These are phyloP conservation scores for Daldinia caldariorum DNA, from an alignment of 495 filamentous ascomycete genomes.

Conservation along the genomic window DNA sequence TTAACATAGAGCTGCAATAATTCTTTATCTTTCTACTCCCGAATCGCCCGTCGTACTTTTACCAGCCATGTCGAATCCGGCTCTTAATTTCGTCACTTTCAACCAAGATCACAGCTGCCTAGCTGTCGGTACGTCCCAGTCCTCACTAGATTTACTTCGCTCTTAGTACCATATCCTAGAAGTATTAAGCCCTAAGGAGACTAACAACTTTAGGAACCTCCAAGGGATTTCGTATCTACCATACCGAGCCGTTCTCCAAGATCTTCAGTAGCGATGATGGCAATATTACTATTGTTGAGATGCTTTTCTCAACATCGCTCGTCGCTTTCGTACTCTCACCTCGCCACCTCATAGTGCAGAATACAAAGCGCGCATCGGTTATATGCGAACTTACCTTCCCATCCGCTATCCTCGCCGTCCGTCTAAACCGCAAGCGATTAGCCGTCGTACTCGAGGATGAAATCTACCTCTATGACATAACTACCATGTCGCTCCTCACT, in stretches of 20 bases:
- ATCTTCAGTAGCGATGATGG: constrained; percentile 92
- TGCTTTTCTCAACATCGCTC: constrained; percentile 99
- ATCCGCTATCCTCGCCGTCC: constrained; percentile 89
- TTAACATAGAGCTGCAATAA: constrained; percentile 7
- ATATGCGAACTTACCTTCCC: constrained; percentile 99
- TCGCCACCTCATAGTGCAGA: constrained; percentile 89
- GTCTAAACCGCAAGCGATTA: constrained; percentile 91
- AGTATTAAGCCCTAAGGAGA: neutral
- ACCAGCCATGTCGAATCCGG: constrained; percentile 58
- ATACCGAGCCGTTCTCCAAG: constrained; percentile 93
- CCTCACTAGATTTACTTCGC: neutral
- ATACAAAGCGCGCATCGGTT: constrained; percentile 96
- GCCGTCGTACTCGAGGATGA: constrained; percentile 93
- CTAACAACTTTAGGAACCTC: constrained; percentile 70
- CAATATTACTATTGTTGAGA: constrained; percentile 94
- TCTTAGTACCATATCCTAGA: neutral
- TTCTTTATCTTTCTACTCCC: constrained; percentile 1
- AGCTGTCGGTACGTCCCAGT: constrained; percentile 77
- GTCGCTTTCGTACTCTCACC: constrained; percentile 92
- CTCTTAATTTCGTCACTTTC: constrained; percentile 98
- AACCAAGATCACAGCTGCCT: constrained; percentile 98
- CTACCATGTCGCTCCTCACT: constrained; percentile 92
- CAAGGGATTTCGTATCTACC: constrained; percentile 93
- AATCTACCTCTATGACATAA: constrained; percentile 97
- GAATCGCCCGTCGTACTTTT: constrained; percentile 3